Conservation (phyloP, 2,329 filamentous ascomycete genomes). For the Rasamsonia emersonii region DNA sequence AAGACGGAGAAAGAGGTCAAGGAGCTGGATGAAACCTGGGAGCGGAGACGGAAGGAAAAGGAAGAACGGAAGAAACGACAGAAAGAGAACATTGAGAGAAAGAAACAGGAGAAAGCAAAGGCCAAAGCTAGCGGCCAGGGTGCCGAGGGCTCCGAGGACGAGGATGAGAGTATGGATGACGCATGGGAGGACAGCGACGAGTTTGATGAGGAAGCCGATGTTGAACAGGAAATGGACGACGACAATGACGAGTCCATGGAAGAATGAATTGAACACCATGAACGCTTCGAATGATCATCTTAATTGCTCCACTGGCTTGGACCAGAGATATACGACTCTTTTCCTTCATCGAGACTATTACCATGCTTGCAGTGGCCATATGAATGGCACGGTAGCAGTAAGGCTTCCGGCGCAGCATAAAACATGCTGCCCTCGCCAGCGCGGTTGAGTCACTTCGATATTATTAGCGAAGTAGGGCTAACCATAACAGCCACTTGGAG, state of each 20-base stretch:
- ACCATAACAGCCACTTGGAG: too few species aligned
- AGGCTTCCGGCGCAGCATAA: too few species aligned
- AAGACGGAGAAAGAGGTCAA: constrained; percentile 73
- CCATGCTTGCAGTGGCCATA: too few species aligned
- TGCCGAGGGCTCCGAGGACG: constrained; percentile 38
- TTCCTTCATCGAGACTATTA: too few species aligned
- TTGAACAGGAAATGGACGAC: constrained; percentile 33
- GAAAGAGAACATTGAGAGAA: constrained; percentile 82
- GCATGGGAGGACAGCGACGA: constrained; percentile 48
- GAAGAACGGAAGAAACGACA: constrained; percentile 73
- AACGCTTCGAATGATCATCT: too few species aligned
- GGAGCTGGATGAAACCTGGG: constrained; percentile 75
- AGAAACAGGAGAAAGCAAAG: constrained; percentile 57
- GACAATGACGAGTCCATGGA: constrained; percentile 34
- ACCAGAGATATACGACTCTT: too few species aligned
- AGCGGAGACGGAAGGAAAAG: constrained; percentile 68
- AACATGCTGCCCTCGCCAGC: too few species aligned
- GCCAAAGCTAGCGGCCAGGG: constrained; percentile 33
- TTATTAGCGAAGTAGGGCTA: too few species aligned
- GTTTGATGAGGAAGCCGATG: constrained; percentile 39
- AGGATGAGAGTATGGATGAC: constrained; percentile 44
- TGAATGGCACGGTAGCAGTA: too few species aligned
- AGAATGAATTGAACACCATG: constrained; percentile 21
- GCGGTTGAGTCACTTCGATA: too few species aligned
- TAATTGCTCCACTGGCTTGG: too few species aligned